Evolutionary conservation across 805 yeast species (phyloP), one percentile per base, ranked within the genome.

Genomic region (Saturnispora besseyi): DNA sequence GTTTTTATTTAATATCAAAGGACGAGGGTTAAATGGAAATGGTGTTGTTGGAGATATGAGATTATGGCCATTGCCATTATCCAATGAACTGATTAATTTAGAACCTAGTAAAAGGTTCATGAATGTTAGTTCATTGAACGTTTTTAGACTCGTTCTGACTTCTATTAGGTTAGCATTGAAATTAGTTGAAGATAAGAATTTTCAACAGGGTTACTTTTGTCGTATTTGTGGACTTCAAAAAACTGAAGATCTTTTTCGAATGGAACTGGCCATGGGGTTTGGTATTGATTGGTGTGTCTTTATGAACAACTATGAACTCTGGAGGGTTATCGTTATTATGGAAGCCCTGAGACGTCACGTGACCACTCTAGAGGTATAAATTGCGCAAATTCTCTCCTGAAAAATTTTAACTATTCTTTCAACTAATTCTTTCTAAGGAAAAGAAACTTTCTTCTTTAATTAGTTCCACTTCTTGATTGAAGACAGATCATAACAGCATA

Each of bases 201-300:
- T 64, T 55, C 69, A 67, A 45, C 77, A 71, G 46, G 58, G 57
- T 30, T 66, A 67, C 43, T 73, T 69, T 53, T 74, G 77, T 40
- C 68, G 67, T 34, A 69, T 73, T n/a, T 69, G 71, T 4, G 78
- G 78, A 2, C 62, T 73, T n/a, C 68, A 64, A 40, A 66, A 64
- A 43, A 57, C 62, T 9, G 59, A 59, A 4, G 78, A 73, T 47
- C 56, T 73, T 49, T 63, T 66, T 53, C 62, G 61, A 29, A 56
- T 73, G 42, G 78, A 73, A 51, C 56, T 71, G 47, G 66, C 67
- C 12, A 60, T 71, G 45, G 62, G 74, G n/a, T 71, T 67, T 56
- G 57, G 72, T 46, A 56, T 70, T 44, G 72, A 72, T 55, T 73
- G 73, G 62, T 62, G 66, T 45, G 52, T 72, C 34, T 65, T 71